Evolutionary conservation across 225 moss, liverwort and hornwort genomes (phyloP), one percentile per base, ranked within the genome.

Genomic region (Marchantia polymorpha): DNA sequence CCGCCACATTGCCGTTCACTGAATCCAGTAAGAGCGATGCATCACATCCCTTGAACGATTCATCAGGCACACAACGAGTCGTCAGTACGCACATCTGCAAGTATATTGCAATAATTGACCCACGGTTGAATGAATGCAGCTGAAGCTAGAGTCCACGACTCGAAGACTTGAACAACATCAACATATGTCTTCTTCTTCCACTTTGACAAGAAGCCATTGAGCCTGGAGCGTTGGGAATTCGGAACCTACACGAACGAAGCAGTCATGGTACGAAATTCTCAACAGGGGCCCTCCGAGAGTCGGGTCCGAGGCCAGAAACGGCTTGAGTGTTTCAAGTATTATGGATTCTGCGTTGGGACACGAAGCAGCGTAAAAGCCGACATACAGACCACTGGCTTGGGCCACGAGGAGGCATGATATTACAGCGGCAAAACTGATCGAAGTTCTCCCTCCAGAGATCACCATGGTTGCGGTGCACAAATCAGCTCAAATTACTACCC

Each of bases 191-290:
- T 2, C 56, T 19, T 2, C 39, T 39, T 39, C 39, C 3, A 39
- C 3, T 39, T 39, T 39, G 2, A 39, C 39, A 39, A 39, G 5
- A 39, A 39, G 39, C 56, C 56, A 12, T 56, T 56, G 4, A 26
- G 66, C 12, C 29, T 30, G 11, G 31, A 31, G 31, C 46, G 30
- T 68, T 51, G 25, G 73, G 52, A 25, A 73, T 52, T 68, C 64
- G 26, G 52, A 52, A 31, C 77, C 27, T 81, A 81, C 81, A 27
- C 75, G 74, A 67, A 81, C 75, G 67, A 81, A 81, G 46, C 81
- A 81, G n/a, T 81, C 81, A 54, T 81, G 81, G 22, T 74, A 81
- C 12, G 74, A 52, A 16, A 68, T 30, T 53, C 64, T 60, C 17
- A 75, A 27, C 63, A 81, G 65, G 16, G 74, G 64, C 4, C 74